Conservation (phyloP, 2,329 filamentous ascomycete genomes). For the Diplodia mutila region DNA sequence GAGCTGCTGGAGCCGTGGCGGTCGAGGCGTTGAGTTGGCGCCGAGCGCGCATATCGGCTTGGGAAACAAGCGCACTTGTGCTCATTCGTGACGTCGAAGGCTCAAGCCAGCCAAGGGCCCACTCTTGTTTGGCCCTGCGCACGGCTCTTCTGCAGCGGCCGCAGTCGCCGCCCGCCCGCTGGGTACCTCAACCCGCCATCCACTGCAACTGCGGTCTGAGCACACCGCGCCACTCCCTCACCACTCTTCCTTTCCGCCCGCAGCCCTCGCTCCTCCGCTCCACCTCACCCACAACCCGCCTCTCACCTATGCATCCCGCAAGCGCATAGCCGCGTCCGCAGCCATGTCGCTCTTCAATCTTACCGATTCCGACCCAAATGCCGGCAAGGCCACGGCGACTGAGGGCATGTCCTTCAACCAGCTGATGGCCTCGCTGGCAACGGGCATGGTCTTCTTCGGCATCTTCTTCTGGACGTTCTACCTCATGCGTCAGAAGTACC, state of each 20-base stretch:
- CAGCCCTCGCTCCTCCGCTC: not conserved
- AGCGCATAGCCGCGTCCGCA: not conserved
- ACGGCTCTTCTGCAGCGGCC: not conserved
- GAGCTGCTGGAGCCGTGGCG: not conserved
- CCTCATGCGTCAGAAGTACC: slow-evolving; percentile 75
- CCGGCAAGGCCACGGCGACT: slow-evolving; percentile 10
- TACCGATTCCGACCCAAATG: not conserved
- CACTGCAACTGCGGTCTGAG: not conserved
- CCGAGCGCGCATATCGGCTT: not conserved
- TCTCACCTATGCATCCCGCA: slow-evolving; percentile 4
- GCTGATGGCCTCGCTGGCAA: slow-evolving; percentile 19
- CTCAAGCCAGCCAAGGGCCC: slow-evolving; percentile 1
- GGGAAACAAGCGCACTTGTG: not conserved
- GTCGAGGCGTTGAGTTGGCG: not conserved
- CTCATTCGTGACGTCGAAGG: slow-evolving; percentile 11
- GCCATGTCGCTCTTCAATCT: slow-evolving; percentile 6
- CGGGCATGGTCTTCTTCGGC: slow-evolving; percentile 18
- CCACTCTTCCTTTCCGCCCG: not conserved
- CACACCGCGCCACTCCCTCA: not conserved
- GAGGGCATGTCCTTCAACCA: slow-evolving; percentile 23
- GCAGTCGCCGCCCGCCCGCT: slow-evolving; percentile 4
- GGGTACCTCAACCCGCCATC: not conserved
- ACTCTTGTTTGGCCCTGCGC: slow-evolving; percentile 17
- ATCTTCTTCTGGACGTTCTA: slow-evolving; percentile 61
- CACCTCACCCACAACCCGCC: not conserved